Conservation (phyloP, 2,329 filamentous ascomycete species). For the Aspergillus clavatus region DNA sequence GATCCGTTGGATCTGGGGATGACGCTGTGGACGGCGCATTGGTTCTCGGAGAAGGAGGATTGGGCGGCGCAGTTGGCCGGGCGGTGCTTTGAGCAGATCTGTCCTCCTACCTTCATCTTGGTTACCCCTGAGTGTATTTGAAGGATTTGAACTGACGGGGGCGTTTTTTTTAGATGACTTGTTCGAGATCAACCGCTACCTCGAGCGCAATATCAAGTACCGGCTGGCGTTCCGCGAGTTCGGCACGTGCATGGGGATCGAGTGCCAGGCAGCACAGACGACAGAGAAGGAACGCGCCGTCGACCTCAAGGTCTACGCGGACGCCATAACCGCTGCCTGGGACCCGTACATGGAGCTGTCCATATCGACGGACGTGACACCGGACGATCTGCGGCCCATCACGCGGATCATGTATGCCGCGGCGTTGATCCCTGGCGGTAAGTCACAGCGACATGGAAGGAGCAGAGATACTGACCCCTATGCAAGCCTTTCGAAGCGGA, state of each 20-base stretch:
- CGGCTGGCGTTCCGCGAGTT: constrained; percentile 54
- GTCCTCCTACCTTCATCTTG: constrained; percentile 15
- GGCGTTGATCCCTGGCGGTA: constrained; percentile 52
- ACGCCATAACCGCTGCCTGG: constrained; percentile 36
- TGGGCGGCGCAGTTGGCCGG: constrained; percentile 44
- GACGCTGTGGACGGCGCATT: constrained; percentile 55
- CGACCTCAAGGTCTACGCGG: constrained; percentile 29
- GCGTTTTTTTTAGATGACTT: constrained; percentile 38
- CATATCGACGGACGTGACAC: constrained; percentile 27
- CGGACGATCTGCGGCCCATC: constrained; percentile 49
- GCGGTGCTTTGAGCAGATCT: constrained; percentile 35
- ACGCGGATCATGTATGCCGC: constrained; percentile 55
- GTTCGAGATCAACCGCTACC: constrained; percentile 33
- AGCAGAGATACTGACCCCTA: not conserved
- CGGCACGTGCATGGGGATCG: constrained; percentile 48
- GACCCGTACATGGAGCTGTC: constrained; percentile 37
- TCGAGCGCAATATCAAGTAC: constrained; percentile 30
- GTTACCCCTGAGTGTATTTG: too few relatives aligned
- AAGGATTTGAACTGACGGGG: constrained; percentile 1
- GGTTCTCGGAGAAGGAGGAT: constrained; percentile 43
- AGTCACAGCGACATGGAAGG: constrained; percentile 23
- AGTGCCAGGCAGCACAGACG: constrained; percentile 34
- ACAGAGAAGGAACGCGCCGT: constrained; percentile 31
- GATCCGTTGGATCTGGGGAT: constrained; percentile 57
- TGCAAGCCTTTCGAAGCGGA: constrained; percentile 30